Conservation (phyloP, 331 rosid species). For the Stylosanthes scabra region DNA sequence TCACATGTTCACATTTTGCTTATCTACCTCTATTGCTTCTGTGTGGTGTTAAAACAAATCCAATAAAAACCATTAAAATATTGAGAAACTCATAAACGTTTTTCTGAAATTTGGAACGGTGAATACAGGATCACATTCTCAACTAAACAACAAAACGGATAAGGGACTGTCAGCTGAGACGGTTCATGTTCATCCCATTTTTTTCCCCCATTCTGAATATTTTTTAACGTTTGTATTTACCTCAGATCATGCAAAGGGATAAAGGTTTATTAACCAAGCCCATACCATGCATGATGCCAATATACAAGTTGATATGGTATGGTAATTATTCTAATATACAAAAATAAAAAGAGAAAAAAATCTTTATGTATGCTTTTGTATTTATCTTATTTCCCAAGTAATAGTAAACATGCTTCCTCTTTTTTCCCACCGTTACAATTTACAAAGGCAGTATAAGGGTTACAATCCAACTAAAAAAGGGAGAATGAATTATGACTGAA, state of each 20-base stretch:
- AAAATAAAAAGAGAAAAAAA: too few species aligned
- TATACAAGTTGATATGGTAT: background rate
- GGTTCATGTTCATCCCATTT: conserved; percentile 6
- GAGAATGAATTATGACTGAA: conserved; percentile 1
- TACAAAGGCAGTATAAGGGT: background rate
- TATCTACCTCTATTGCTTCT: background rate
- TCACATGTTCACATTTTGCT: conserved; percentile 18
- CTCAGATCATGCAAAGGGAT: background rate
- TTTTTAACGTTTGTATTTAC: background rate
- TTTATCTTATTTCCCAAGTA: too few species aligned
- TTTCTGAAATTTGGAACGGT: background rate
- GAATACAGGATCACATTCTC: conserved; percentile 25
- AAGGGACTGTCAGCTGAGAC: conserved; percentile 25
- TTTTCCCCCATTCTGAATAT: background rate
- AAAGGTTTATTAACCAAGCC: background rate
- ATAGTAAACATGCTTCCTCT: too few species aligned
- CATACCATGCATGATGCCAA: conserved; percentile 13
- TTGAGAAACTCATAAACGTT: background rate
- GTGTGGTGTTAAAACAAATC: background rate
- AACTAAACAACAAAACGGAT: conserved; percentile 38
- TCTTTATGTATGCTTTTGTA: too few species aligned
- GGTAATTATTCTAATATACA: too few species aligned
- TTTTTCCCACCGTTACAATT: background rate
- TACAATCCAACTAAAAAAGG: background rate
- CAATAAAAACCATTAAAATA: background rate